phyloP scores from a whole-genome alignment of 1,139 yeast genomes.

The Suhomyces bokatorum region DNA sequence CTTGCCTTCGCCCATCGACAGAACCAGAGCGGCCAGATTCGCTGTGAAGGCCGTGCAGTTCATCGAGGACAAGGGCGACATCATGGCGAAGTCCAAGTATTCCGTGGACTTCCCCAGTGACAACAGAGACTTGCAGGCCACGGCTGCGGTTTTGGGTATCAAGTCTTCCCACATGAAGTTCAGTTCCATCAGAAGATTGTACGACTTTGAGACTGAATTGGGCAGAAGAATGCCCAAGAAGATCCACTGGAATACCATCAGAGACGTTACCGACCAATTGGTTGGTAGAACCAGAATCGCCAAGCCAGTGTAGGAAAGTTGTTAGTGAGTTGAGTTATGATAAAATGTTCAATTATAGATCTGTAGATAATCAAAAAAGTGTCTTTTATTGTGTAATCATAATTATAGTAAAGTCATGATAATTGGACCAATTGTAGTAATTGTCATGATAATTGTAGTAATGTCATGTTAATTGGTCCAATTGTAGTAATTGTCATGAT shows the following conservation, averaged over 20 bases:
- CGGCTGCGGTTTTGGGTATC: conserved; percentile 88
- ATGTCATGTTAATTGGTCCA: no score
- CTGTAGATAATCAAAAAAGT: background rate
- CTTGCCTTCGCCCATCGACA: conserved; percentile 75
- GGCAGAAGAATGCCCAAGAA: conserved; percentile 82
- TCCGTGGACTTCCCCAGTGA: conserved; percentile 37
- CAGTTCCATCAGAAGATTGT: conserved; percentile 70
- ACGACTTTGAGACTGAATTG: conserved; percentile 83
- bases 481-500: no score
- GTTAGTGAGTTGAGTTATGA: background rate
- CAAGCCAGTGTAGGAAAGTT: background rate
- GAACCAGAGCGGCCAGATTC: conserved; percentile 69
- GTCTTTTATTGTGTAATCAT: background rate
- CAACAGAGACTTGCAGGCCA: conserved; percentile 40
- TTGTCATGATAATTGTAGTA: no score
- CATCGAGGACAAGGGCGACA: conserved; percentile 50
- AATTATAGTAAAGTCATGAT: no score
- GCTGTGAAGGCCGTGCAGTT: conserved; percentile 70
- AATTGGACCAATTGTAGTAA: no score
- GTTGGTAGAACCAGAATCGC: conserved; percentile 61
- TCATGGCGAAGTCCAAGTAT: conserved; percentile 26
- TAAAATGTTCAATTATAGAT: background rate
- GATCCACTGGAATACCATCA: conserved; percentile 76
- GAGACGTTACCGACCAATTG: conserved; percentile 80
- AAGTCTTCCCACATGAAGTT: conserved; percentile 75